Conservation (phyloP, 352 stramenopile genomes). For the Plasmopara muralis region DNA sequence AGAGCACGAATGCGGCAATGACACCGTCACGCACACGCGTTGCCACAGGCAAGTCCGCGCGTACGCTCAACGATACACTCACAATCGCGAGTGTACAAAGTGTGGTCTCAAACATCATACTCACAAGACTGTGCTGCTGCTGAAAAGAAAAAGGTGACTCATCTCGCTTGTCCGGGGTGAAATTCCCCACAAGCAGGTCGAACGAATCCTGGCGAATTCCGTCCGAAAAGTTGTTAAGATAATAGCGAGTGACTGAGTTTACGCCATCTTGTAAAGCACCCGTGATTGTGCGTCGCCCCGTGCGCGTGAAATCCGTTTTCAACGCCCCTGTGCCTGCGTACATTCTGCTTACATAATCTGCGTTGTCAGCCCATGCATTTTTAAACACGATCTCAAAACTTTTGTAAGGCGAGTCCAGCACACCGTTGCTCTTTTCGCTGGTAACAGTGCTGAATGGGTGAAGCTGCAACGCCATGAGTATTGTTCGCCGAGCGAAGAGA, state of each 20-base stretch:
- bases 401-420: conserved; percentile 59
- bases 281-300: conserved; percentile 87
- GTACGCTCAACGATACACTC: conserved; percentile 59
- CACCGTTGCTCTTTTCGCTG: conserved; percentile 49
- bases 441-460: conserved; percentile 38
- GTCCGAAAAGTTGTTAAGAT: conserved; percentile 96
- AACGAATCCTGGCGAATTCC: conserved; percentile 90
- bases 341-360: conserved; percentile 90
- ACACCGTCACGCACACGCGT: conserved; percentile 58
- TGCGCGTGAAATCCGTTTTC: conserved; percentile 95
- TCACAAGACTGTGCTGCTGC: conserved; percentile 71
- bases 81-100: conserved; percentile 46
- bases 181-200: conserved; percentile 84
- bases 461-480: conserved; percentile 79
- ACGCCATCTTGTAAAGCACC: conserved; percentile 91
- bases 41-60: conserved; percentile 41
- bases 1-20: conserved; percentile 41
- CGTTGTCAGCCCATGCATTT: conserved; percentile 93
- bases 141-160: conserved; percentile 79
- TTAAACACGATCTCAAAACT: conserved; percentile 80
- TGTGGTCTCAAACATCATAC: conserved; percentile 49
- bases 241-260: conserved; percentile 92
- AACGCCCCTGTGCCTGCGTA: conserved; percentile 94
- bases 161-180: conserved; percentile 68
- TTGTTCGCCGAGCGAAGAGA: conserved; percentile 83